phyloP scores from a whole-genome alignment of 2,329 filamentous ascomycete genomes.

The Aspergillus thermomutatus region DNA sequence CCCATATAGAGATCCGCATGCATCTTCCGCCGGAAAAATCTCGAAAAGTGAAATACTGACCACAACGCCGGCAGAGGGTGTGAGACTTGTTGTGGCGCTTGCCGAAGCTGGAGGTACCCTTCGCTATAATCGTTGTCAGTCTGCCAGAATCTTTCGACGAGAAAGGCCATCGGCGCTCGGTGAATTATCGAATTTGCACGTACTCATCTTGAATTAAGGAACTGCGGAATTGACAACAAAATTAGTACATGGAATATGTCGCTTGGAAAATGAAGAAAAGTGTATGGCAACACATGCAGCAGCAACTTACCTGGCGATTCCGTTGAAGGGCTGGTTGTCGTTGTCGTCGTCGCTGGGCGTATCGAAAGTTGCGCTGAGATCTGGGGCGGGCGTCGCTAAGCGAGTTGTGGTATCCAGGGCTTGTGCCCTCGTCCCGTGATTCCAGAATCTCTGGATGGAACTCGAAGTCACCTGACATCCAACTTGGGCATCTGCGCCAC shows the following conservation, averaged over 20 bases:
- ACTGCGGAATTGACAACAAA: slow-evolving; percentile 23
- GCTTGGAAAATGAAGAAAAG: slow-evolving; percentile 2
- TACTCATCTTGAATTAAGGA: slow-evolving; percentile 60
- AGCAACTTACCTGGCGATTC: slow-evolving; percentile 42
- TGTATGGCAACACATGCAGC: slow-evolving; percentile 6
- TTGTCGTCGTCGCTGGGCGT: slow-evolving; percentile 44
- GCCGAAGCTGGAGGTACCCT: slow-evolving; percentile 69
- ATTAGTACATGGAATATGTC: slow-evolving; percentile 21
- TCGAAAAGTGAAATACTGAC: slow-evolving; percentile 57
- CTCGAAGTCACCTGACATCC: slow-evolving; percentile 7
- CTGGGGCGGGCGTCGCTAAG: slow-evolving; percentile 37
- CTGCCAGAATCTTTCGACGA: slow-evolving; percentile 22
- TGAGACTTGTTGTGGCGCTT: slow-evolving; percentile 98
- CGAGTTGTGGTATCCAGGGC: slow-evolving; percentile 40
- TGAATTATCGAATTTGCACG: slow-evolving; percentile 35
- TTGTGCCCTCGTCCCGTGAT: slow-evolving; percentile 32
- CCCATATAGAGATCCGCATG: slow-evolving; percentile 14
- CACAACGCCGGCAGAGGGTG: slow-evolving; percentile 97
- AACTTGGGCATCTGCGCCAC: background rate
- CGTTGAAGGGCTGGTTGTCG: slow-evolving; percentile 46
- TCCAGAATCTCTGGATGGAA: background rate
- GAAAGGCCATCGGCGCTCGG: slow-evolving; percentile 17
- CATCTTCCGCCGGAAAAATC: slow-evolving; percentile 7
- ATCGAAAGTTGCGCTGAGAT: slow-evolving; percentile 37
- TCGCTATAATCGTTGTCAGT: slow-evolving; percentile 56